Percentiles rank a stretch among this genome's conserved stretches.
Evolutionary conservation across 495 filamentous ascomycete genomes (phyloP).

Genomic region (Glarea lozoyensis): DNA sequence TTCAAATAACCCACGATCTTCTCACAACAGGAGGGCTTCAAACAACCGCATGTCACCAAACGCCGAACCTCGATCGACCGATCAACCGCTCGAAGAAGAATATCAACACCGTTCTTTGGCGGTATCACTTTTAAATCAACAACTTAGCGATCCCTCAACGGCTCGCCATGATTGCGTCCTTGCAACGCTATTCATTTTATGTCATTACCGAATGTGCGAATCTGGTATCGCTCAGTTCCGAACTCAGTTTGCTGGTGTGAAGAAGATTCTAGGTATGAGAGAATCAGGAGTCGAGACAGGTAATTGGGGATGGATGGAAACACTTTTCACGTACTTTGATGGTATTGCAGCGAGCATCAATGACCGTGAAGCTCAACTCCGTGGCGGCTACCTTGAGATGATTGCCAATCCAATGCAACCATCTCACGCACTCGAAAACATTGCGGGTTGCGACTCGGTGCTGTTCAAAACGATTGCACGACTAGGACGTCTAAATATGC

Average conservation of each 20-base stretch:
- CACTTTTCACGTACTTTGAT: conserved; percentile 94
- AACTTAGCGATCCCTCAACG: conserved; percentile 64
- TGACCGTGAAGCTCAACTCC: conserved; percentile 83
- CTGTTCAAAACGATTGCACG: conserved; percentile 71
- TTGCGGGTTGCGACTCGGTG: conserved; percentile 77
- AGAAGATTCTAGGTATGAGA: conserved; percentile 79
- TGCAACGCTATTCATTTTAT: conserved; percentile 79
- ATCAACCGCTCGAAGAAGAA: conserved; percentile 59
- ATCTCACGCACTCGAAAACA: conserved; percentile 75
- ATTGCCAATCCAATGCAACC: conserved; percentile 42
- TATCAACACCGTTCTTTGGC: conserved; percentile 72
- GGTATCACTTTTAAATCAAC: conserved; percentile 72
- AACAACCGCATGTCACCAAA: conserved; percentile 22
- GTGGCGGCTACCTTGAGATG: conserved; percentile 58
- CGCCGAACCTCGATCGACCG: conserved; percentile 22
- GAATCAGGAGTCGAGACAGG: conserved; percentile 60
- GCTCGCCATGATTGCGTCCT: conserved; percentile 80
- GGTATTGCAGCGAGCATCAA: conserved; percentile 91
- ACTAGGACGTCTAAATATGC: conserved; percentile 78
- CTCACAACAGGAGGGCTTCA: conserved; percentile 3
- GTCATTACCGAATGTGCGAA: conserved; percentile 89
- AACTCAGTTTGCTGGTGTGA: conserved; percentile 89
- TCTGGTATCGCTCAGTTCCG: conserved; percentile 86
- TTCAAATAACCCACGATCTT: conserved; percentile 4
- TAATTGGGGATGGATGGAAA: conserved; percentile 74